Conservation (phyloP, 78 protist genomes). For the Capsaspora owczarzaki region DNA sequence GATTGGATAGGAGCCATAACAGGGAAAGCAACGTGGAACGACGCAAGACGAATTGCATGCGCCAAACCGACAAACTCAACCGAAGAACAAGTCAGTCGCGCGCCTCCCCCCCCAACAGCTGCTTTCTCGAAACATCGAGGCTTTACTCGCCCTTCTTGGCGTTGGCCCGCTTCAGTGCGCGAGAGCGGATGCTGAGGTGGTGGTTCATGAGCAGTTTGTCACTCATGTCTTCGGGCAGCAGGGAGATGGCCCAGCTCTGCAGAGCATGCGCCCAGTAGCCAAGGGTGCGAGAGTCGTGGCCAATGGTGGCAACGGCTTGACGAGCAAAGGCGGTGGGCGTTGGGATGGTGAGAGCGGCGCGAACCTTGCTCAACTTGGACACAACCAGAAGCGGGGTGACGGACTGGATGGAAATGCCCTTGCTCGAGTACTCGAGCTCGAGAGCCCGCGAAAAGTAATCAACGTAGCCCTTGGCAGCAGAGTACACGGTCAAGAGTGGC, state of each 20-base stretch:
- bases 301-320: not conserved
- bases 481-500: constrained; percentile 45
- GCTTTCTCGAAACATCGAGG: too few species aligned
- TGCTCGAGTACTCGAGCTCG: constrained; percentile 28
- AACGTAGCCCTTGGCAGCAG: constrained; percentile 53
- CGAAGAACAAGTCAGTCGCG: too few species aligned
- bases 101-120: too few species aligned
- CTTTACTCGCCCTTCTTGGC: too few species aligned
- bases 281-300: not conserved
- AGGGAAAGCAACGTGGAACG: too few species aligned
- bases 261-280: constrained; percentile 2
- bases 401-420: constrained; percentile 47
- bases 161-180: too few species aligned
- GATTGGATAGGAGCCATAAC: too few species aligned
- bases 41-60: too few species aligned
- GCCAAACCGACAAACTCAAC: too few species aligned
- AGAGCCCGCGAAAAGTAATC: constrained; percentile 42
- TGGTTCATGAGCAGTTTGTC: too few species aligned
- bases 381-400: not conserved
- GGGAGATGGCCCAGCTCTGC: not conserved
- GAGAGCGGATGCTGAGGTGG: too few species aligned
- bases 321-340: not conserved
- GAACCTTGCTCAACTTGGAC: not conserved
- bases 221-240: too few species aligned
- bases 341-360: not conserved